phyloP scores from a whole-genome alignment of 306 rosid genomes.

The Urtica urens region DNA sequence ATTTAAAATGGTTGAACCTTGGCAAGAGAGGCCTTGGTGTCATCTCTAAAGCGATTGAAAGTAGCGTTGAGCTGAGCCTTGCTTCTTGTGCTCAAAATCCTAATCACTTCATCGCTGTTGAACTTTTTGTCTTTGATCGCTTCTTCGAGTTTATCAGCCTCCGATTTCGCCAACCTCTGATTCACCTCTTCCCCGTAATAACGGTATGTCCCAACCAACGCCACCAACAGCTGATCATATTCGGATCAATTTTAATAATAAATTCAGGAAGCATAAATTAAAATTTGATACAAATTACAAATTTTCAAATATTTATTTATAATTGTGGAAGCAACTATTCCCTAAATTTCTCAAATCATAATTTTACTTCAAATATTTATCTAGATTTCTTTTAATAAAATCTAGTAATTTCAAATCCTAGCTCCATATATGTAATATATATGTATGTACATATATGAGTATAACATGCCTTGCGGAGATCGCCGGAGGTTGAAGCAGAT shows the following conservation, averaged over 20 bases:
- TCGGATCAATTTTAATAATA: too few species aligned
- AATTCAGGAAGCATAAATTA: too few species aligned
- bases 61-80: constrained; percentile 58
- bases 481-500: constrained; percentile 55
- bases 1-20: constrained; percentile 33
- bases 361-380: too few species aligned
- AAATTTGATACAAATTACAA: too few species aligned
- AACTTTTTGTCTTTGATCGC: constrained; percentile 53
- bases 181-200: constrained; percentile 24
- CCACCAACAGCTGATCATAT: constrained; percentile 57
- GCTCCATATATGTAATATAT: too few species aligned
- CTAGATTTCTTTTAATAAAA: too few species aligned
- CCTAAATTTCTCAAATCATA: constrained; percentile 1
- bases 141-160: constrained; percentile 59
- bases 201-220: constrained; percentile 25
- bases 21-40: constrained; percentile 42
- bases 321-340: too few species aligned
- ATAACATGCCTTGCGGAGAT: constrained; percentile 54
- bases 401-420: too few species aligned
- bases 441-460: neutral
- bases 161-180: constrained; percentile 23
- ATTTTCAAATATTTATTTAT: too few species aligned
- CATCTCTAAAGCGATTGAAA: constrained; percentile 65
- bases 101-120: constrained; percentile 46
- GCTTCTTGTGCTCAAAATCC: constrained; percentile 65